These are phyloP conservation scores for Helminthosporium solani DNA, from an alignment of 2,329 filamentous ascomycete genomes.

Conservation along the genomic window DNA sequence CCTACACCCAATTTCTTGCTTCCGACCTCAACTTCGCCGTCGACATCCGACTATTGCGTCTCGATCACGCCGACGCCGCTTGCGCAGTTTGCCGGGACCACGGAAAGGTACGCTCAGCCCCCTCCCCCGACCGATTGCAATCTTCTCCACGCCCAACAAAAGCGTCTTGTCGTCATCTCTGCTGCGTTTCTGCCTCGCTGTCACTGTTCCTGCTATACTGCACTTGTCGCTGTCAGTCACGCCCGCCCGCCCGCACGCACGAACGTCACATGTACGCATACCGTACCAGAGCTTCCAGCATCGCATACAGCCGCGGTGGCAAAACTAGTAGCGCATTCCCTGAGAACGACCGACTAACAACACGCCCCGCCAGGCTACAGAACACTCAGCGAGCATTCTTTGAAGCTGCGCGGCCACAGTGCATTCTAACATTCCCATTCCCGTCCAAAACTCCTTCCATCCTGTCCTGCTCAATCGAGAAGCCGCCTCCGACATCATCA, in stretches of 20 bases:
- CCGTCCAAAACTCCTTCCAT: too few species aligned
- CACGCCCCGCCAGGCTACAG: conserved; percentile 11
- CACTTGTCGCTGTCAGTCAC: too few species aligned
- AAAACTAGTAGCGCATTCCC: neutral
- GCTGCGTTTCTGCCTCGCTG: too few species aligned
- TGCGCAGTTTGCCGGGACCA: conserved; percentile 11
- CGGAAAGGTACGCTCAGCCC: conserved; percentile 17
- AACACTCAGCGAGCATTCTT: too few species aligned
- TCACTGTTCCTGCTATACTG: too few species aligned
- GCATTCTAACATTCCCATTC: too few species aligned
- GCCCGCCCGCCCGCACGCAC: too few species aligned
- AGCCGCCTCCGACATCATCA: neutral
- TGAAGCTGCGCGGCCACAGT: too few species aligned
- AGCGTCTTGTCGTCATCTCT: neutral
- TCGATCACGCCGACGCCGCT: conserved; percentile 8
- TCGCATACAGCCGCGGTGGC: neutral
- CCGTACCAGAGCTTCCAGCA: neutral
- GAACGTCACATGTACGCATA: too few species aligned
- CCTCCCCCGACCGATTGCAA: neutral
- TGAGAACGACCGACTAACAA: conserved; percentile 9
- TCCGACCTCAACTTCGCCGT: conserved; percentile 4
- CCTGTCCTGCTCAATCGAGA: neutral
- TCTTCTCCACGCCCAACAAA: neutral
- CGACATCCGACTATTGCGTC: conserved; percentile 5
- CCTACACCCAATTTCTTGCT: conserved; percentile 16